Base-by-base conservation (phyloP, 768 basidiomycete genomes). In the Myochromella boudieri region DNA sequence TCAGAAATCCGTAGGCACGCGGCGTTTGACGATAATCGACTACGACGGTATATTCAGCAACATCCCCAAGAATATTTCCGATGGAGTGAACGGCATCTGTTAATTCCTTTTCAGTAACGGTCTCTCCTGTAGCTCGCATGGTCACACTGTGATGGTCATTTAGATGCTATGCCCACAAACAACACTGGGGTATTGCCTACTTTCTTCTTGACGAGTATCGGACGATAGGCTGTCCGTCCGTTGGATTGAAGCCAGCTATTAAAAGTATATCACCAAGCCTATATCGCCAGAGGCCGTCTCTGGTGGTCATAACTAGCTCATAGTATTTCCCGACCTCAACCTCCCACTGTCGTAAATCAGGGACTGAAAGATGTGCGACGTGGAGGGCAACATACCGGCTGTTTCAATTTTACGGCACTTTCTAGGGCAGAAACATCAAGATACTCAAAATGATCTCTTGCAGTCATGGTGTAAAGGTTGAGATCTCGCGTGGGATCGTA, bases 21-120 rank as follows among this genome's bases (percentile, higher is more conserved):
- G 51, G 51, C 17, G 39, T 21, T 9, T 22, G 34, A 10, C 56
- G 43, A 15, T 54, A 40, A 20, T 57, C 56, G 11, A 49, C 20
- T 6, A 45, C 44, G 9, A 49, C 44, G 5, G 50, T 48, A 29
- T 52, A 57, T 34, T 54, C 53, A n/a, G 46, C 12, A 14, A 57
- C 53, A 2, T 20, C 5, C 25, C 56, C 49, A 1, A 54, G 29
- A 3, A 38, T 37, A 27, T 48, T 38, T 3, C 41, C 39, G 18
- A 48, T 20, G 2, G 50, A 40, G 11, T 43, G 37, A 9, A 52
- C 41, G n/a, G 51, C 43, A 7, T 32, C 24, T 20, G 39, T 43
- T 1, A 47, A 15, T 14, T 48, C 41, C 46, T 29, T 44, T 34
- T 52, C 54, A 6, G 51, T 53, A 11, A 53, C 34, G 31, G 48